Base-by-base conservation (phyloP, 2,329 filamentous ascomycete genomes). In the Aureobasidium zeae region DNA sequence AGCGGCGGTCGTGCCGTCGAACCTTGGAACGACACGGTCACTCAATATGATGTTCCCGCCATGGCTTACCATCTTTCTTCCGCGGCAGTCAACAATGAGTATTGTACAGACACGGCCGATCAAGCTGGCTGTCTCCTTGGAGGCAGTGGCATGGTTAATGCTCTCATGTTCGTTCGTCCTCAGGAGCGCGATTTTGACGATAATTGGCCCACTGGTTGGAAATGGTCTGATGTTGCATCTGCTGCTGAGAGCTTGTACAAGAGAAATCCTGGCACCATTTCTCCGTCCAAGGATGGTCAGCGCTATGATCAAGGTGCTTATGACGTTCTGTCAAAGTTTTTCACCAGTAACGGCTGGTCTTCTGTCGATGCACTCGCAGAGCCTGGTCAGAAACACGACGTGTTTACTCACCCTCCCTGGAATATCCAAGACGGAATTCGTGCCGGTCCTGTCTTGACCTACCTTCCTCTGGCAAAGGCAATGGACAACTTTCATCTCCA, bases 81-180 rank as follows among this genome's bases (percentile, higher is more conserved):
- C 55, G 53, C 38, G 1, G 15, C 17, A 26, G 16, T 26, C 26
- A 43, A 43, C 26, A 32, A 37, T 30, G 39, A 44, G 28, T 30
- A 39, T 19, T 55, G 53, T 26, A 56, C 56, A 12, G 54, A 59
- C 53, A 62, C 60, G 24, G 43, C 43, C 11, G 33, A 36, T 11
- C 13, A 24, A 17, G 43, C 43, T 19, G 73, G 66, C 20, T 76
- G 73, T 53, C 68, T 69, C 0, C 60, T 74, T 11, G 71, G 72
- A 4, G 72, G 72, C 7, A 67, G 64, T 45, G 71, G 67, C 34
- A 70, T 72, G 8, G 71, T 75, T 55, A 75, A 75, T 44, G 72
- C 71, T 5, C 71, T 71, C 7, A 54, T 74, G 1, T 74, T 66
- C 54, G 73, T 74, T 48, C 65, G 74, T 48, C 71, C 72, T 5